A percentile compares a stretch with the other conserved stretches of the same genome.
Conservation (phyloP, 2,329 filamentous ascomycete genomes). For the Fusarium sp. region DNA sequence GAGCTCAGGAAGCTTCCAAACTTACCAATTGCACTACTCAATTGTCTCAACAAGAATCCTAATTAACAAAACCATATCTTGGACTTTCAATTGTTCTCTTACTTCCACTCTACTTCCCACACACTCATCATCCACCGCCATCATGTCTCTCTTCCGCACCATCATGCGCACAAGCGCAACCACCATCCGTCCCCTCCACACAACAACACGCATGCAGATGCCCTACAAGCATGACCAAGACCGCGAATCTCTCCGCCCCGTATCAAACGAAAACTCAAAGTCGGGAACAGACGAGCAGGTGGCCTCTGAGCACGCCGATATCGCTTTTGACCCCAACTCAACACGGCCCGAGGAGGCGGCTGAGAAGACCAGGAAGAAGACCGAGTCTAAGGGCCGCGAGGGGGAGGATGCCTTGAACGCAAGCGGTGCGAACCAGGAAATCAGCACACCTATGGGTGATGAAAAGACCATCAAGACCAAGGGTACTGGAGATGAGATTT, state of each 20-base stretch:
- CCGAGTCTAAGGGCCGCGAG: constrained; percentile 45
- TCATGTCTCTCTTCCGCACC: constrained; percentile 41
- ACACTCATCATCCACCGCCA: neutral
- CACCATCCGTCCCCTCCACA: constrained; percentile 51
- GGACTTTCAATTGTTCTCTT: neutral
- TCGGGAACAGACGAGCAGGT: constrained; percentile 72
- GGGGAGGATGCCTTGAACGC: constrained; percentile 53
- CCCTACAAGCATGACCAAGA: constrained; percentile 67
- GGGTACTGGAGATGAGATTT: constrained; percentile 50
- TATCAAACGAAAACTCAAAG: constrained; percentile 74
- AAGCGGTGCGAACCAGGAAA: constrained; percentile 59
- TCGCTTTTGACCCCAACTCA: constrained; percentile 76
- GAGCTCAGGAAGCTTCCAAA: neutral
- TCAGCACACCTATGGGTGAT: constrained; percentile 56
- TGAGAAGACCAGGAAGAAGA: constrained; percentile 60
- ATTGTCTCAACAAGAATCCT: neutral
- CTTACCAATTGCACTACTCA: constrained; percentile 9
- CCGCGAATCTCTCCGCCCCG: constrained; percentile 73
- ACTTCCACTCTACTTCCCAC: neutral
- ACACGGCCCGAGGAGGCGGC: constrained; percentile 75
- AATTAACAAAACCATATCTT: neutral
- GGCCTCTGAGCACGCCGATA: constrained; percentile 65
- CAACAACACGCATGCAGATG: constrained; percentile 40
- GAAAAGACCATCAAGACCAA: constrained; percentile 51
- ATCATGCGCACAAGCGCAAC: constrained; percentile 34